Conservation (phyloP, 1,139 yeast genomes). For the Hansenula sp. region DNA sequence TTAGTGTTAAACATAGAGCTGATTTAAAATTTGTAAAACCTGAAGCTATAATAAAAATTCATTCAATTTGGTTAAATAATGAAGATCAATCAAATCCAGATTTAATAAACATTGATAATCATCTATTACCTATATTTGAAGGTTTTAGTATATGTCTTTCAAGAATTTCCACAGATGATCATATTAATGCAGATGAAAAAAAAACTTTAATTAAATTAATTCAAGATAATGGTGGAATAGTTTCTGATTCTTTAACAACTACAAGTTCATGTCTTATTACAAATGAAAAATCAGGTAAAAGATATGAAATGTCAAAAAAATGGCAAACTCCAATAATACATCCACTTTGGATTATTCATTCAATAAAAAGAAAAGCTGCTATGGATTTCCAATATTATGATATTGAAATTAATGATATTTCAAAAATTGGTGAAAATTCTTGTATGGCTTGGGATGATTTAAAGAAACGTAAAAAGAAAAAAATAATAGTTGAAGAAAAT, state of each 20-base stretch:
- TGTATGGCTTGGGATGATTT: constrained; percentile 48
- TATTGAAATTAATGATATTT: constrained; percentile 24
- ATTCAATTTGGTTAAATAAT: constrained; percentile 52
- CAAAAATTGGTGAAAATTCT: constrained; percentile 41
- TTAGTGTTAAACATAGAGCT: constrained; percentile 51
- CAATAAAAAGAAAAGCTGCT: constrained; percentile 55
- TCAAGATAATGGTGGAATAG: constrained; percentile 52
- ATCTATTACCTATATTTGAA: constrained; percentile 41
- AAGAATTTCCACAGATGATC: constrained; percentile 35
- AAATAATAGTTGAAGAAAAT: constrained; percentile 11
- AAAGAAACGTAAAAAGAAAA: constrained; percentile 20
- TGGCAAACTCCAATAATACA: constrained; percentile 71
- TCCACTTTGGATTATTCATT: constrained; percentile 71
- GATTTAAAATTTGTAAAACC: constrained; percentile 57
- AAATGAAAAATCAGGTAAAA: constrained; percentile 50
- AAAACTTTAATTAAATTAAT: constrained; percentile 34
- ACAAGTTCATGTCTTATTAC: constrained; percentile 49
- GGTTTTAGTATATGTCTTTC: constrained; percentile 49
- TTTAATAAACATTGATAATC: constrained; percentile 20
- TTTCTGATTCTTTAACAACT: constrained; percentile 51
- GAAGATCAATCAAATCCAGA: constrained; percentile 28
- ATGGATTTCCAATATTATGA: constrained; percentile 47
- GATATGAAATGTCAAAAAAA: constrained; percentile 58
- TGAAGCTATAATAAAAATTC: constrained; percentile 39
- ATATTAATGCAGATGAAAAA: constrained; percentile 21